A percentile compares a stretch with the other conserved stretches of the same genome.
These are phyloP conservation scores for Thermothielavioides terrestris DNA, from an alignment of 495 filamentous ascomycete genomes.

Conservation along the genomic window DNA sequence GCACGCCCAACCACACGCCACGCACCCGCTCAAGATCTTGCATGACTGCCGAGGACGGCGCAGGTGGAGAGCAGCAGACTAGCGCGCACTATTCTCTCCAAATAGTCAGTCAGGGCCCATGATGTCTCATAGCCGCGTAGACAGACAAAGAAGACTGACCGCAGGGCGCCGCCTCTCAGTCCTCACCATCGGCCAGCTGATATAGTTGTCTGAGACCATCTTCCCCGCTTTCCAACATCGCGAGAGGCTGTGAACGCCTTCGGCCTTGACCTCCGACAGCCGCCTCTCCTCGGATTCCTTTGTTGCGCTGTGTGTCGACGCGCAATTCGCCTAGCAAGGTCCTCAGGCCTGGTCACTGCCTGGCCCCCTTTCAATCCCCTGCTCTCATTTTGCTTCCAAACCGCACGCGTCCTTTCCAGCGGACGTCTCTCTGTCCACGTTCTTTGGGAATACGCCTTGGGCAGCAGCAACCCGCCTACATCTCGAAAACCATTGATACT, in stretches of 20 bases:
- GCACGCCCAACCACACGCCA: neutral
- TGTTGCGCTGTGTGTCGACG: slow-evolving; percentile 12
- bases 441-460: too few relatives aligned
- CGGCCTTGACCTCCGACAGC: slow-evolving; percentile 11
- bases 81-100: neutral
- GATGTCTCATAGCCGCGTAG: slow-evolving; percentile 17
- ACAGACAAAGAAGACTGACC: slow-evolving; percentile 24
- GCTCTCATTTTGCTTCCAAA: too few relatives aligned
- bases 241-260: slow-evolving; percentile 11
- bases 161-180: slow-evolving; percentile 6
- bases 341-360: neutral
- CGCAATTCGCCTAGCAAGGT: slow-evolving; percentile 6
- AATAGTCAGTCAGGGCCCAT: slow-evolving; percentile 6
- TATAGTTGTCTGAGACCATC: slow-evolving; percentile 15
- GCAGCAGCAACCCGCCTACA: too few relatives aligned
- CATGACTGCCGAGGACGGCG: neutral
- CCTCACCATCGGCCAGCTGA: slow-evolving; percentile 12
- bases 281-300: slow-evolving; percentile 9
- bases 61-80: slow-evolving; percentile 1
- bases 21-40: neutral
- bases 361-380: too few relatives aligned
- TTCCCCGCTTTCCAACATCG: slow-evolving; percentile 15
- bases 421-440: too few relatives aligned
- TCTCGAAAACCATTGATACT: too few relatives aligned
- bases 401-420: too few relatives aligned